Evolutionary conservation across 306 rosid species (phyloP), one percentile per base, ranked within the genome.

Genomic region (Vachellia pachyceras): DNA sequence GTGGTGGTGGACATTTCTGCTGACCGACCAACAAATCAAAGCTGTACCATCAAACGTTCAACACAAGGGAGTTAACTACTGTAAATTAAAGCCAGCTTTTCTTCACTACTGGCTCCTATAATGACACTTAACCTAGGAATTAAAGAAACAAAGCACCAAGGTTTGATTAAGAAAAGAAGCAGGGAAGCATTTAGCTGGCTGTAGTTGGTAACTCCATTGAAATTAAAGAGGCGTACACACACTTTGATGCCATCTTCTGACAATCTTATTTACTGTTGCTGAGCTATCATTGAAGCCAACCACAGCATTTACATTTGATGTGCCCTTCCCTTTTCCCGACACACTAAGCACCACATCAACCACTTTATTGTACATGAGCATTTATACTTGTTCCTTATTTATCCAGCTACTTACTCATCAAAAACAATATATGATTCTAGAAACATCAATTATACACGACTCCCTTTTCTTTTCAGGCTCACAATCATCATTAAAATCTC

Each of bases 221-320:
- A 40, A n/a, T n/a, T n/a, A n/a, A n/a, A 68, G 72, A 68, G 72
- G 23, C 47, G 18, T 18, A 6, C 45, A 13, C n/a, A n/a, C 41
- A 14, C 45, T 35, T 39, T 17, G 15, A n/a, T 68, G 33, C 2
- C 50, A 68, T n/a, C 7, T 14, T 41, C 73, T 69, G 73, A 69
- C 73, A 69, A 20, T 40, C 52, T 69, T 20, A 40, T 18, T 69
- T n/a, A 69, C 10, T 69, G 52, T 40, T 69, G 36, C 73, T 10
- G 52, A 41, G 52, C n/a, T 41, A 69, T 41, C 52, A 69, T 69
- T 69, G 52, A 41, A 69, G 22, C 52, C 52, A 5, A 14, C 25
- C 52, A 1, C 73, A 29, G 68, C 40, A 29, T 11, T 23, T 25
- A 3, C 37, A 29, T 13, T 10, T 25, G 8, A 13, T 29, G 68